Base-by-base conservation (phyloP, 2,329 filamentous ascomycete species). In the Pseudocercospora fijiensis region DNA sequence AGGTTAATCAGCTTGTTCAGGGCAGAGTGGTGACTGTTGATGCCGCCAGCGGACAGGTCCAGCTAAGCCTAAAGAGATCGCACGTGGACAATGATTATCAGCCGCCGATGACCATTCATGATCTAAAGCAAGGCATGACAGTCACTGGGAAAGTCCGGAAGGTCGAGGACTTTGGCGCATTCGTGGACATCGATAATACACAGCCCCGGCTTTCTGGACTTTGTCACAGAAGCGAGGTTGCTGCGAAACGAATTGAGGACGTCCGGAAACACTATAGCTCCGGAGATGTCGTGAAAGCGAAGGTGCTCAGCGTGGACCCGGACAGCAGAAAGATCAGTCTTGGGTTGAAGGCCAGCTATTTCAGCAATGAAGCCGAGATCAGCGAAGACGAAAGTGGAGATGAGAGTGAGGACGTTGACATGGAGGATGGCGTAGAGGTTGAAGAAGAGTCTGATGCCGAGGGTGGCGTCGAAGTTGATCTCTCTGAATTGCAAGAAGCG, bases 151-250 rank as follows among this genome's bases (percentile, higher is more conserved):
- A 91, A 74, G 87, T 99, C 61, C 89, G 93, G 71, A 96, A 96
- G 78, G 92, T 98, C 1, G 91, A 96, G 73, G 90, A 96, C 30
- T 99, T 93, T 75, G 95, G 95, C 68, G 94, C 94, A 4, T 99
- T 99, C 76, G 90, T 99, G 70, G 86, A 96, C 49, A 82, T 99
- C 20, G 92, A 97, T 76, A 88, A 90, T 65, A 96, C 93, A 4
- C 72, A 73, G 37, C 84, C 86, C 61, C 96, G 96, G 70, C 87
- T 99, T 66, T 96, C 94, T 70, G 95, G 95, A 66, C 84, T 99
- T 9, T 98, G 94, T 76, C 95, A 99, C 76, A 87, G 90, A 66
- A 94, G 88, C 67, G 89, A 99, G 76, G 92, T 99, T 84, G 93
- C 95, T 0, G 92, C 96, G 69, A 88, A 89, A 71, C 80, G 84